Evolutionary conservation across 805 yeast genomes (phyloP), one percentile per base, ranked within the genome.

Genomic region (Saturnispora sekii): DNA sequence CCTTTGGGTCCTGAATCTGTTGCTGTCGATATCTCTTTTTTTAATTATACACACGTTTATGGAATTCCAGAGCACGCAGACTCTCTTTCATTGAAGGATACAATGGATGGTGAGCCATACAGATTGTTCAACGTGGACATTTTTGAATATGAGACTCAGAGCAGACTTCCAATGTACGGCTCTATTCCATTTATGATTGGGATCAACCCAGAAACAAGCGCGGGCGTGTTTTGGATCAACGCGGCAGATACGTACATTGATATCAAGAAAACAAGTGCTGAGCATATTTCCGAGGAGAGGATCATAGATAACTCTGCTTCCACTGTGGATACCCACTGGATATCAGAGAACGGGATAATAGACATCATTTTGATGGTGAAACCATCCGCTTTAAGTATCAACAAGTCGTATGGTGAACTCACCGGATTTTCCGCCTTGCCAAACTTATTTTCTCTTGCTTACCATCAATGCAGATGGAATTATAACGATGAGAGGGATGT

Each of bases 51-150:
- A 5, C 72, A 81, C 55, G 84, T 86, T 1, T 93, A 76, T 60
- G 99, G 99, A n/a, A 83, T 93, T 37, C 97, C 98, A 0, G 98
- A 93, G 62, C 98, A 93, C 57, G 90, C 97, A 0, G 95, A 86
- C 53, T 67, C 82, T 1, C 64, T 93, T 40, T 70, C 81, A 15
- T 67, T 93, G 52, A 77, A 79, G 45, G 90, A 84, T 51, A 89
- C 97, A 0, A 53, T 66, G 0, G 57, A 52, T 10, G 46, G 66
- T 1, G 84, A 81, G 44, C 97, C 97, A 2, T 93, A 93, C 62
- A 72, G 98, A 38, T 67, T 93, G 36, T 93, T 66, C 69, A 90
- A 93, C 54, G 97, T 89, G 28, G 99, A 93, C 60, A 90, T 90
- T 32, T 93, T 93, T 63, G 97, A 93, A 63, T 93, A 93, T 60